These are phyloP conservation scores for Daldinia loculata DNA, from an alignment of 495 filamentous ascomycete genomes.

Conservation along the genomic window DNA sequence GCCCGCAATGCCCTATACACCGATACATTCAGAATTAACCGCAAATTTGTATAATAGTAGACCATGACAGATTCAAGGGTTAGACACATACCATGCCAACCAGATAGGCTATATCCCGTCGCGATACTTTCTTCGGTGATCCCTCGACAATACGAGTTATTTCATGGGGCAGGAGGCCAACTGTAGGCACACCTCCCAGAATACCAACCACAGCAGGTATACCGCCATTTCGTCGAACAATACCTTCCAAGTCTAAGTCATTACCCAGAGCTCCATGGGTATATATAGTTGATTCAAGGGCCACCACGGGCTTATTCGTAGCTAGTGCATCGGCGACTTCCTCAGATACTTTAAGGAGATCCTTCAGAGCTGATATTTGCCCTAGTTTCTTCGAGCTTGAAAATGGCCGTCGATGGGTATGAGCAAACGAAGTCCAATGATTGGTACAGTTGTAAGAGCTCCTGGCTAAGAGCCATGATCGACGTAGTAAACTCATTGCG, in stretches of 20 bases:
- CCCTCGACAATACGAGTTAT: constrained; percentile 75
- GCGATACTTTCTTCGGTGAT: constrained; percentile 78
- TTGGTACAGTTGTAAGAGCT: neutral
- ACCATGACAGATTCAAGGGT: neutral
- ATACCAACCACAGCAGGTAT: constrained; percentile 94
- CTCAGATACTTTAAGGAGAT: constrained; percentile 77
- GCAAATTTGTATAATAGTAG: neutral
- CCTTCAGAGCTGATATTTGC: constrained; percentile 50
- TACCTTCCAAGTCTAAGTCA: constrained; percentile 79
- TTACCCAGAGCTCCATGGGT: constrained; percentile 82
- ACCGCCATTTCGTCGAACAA: constrained; percentile 81
- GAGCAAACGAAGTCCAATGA: neutral
- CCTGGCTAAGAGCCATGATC: constrained; percentile 15
- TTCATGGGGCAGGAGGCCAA: constrained; percentile 76
- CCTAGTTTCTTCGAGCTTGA: constrained; percentile 23
- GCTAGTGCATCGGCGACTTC: constrained; percentile 81
- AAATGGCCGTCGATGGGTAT: constrained; percentile 13
- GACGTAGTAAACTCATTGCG: constrained; percentile 17
- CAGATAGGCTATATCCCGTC: constrained; percentile 83
- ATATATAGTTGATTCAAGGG: constrained; percentile 88
- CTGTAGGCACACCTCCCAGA: constrained; percentile 78
- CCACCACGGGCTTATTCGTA: constrained; percentile 80
- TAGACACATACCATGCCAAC: constrained; percentile 71
- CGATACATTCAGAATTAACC: constrained; percentile 25
- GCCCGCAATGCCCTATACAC: constrained; percentile 66